Conservation (phyloP, 2,329 filamentous ascomycete genomes). For the Scedosporium aurantiacum region DNA sequence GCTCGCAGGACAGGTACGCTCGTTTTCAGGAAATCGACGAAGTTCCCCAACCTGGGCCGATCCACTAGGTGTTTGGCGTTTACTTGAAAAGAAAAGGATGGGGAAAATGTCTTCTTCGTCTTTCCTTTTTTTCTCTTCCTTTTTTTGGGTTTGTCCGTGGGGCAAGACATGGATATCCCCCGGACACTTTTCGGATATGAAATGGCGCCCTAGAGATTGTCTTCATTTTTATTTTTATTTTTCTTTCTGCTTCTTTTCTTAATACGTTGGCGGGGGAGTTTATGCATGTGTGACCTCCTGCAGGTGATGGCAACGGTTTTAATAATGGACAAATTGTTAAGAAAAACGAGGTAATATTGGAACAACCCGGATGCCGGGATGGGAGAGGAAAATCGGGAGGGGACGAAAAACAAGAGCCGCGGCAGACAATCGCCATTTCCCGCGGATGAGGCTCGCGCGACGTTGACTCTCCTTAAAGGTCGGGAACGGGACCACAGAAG, state of each 20-base stretch:
- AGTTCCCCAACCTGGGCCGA: background rate
- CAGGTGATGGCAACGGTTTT: background rate
- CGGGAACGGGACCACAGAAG: background rate
- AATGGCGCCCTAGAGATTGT: too few relatives aligned
- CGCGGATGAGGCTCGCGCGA: background rate
- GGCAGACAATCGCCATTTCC: background rate
- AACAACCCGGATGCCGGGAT: background rate
- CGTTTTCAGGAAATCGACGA: background rate
- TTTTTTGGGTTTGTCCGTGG: slow-evolving; percentile 3
- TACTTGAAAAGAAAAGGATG: background rate
- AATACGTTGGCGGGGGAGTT: too few relatives aligned
- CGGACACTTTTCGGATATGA: too few relatives aligned
- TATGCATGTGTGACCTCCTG: too few relatives aligned
- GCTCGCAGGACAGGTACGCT: background rate
- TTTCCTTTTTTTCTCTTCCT: background rate
- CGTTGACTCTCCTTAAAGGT: background rate
- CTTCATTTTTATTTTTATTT: too few relatives aligned
- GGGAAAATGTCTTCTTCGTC: background rate
- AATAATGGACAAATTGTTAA: background rate
- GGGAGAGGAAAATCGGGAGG: background rate
- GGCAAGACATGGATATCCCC: too few relatives aligned
- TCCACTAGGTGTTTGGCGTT: background rate
- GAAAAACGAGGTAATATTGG: background rate
- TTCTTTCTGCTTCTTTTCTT: background rate
- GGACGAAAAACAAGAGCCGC: background rate